Conservation (phyloP, 1,284 basidiomycete genomes). For the Cystobasidium pallidum region DNA sequence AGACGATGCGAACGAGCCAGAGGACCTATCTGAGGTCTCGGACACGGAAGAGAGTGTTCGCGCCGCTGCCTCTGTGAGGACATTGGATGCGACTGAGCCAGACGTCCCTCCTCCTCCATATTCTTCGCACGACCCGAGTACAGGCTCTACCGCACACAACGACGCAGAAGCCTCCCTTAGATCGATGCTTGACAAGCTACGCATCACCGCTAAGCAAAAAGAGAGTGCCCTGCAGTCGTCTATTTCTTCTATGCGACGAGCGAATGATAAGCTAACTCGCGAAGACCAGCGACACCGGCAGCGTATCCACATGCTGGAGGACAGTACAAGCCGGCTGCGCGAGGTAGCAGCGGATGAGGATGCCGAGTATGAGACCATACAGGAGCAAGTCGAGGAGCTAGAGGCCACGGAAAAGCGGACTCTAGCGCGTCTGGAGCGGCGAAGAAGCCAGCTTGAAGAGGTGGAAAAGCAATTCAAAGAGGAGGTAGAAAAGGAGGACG, state of each 20-base stretch:
- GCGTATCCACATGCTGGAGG: conserved; percentile 44
- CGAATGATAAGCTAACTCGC: conserved; percentile 41
- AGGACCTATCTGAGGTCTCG: conserved; percentile 23
- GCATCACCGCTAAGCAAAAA: conserved; percentile 31
- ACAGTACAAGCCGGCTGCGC: conserved; percentile 38
- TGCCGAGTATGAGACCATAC: conserved; percentile 32
- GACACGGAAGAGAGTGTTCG: conserved; percentile 24
- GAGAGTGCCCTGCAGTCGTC: conserved; percentile 37
- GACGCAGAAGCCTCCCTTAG: conserved; percentile 31
- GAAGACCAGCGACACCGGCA: conserved; percentile 44
- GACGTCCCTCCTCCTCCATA: conserved; percentile 45
- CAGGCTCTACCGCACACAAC: background rate
- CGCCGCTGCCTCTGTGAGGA: conserved; percentile 17
- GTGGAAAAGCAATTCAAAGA: conserved; percentile 28
- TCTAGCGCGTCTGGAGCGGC: conserved; percentile 14
- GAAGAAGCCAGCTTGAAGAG: conserved; percentile 10
- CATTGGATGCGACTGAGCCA: conserved; percentile 36
- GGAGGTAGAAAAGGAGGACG: conserved; percentile 41
- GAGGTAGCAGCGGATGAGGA: conserved; percentile 42
- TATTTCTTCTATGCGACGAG: conserved; percentile 38
- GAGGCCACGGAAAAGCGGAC: conserved; percentile 30
- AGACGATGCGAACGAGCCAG: conserved; percentile 21
- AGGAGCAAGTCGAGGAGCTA: conserved; percentile 33
- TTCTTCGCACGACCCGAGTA: conserved; percentile 45
- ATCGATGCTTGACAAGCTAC: conserved; percentile 40